A percentile compares a stretch with the other conserved stretches of the same genome.
phyloP scores from a whole-genome alignment of 163 green algal genomes.

The Chlamydomonas reinhardtii region DNA sequence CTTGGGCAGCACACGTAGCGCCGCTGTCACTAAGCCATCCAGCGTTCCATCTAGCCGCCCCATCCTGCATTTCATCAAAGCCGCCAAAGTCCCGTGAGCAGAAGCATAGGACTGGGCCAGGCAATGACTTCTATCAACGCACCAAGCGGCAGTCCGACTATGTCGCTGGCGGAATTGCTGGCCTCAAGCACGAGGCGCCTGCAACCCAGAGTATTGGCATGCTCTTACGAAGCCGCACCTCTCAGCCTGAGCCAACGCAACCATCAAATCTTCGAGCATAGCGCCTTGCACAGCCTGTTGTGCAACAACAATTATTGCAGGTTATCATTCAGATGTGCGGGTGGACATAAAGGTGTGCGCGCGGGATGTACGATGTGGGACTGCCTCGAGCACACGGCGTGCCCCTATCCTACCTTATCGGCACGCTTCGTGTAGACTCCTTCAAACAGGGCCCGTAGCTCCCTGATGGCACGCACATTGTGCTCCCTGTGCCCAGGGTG shows the following conservation, averaged over 20 bases:
- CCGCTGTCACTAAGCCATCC: conserved; percentile 6
- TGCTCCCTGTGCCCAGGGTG: conserved; percentile 21
- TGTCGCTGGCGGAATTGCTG: too few species aligned
- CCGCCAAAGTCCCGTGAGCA: too few species aligned
- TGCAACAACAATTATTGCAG: too few species aligned
- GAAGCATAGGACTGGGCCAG: too few species aligned
- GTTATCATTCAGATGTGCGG: too few species aligned
- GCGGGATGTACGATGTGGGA: too few species aligned
- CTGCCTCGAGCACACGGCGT: too few species aligned
- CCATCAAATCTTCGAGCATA: conserved; percentile 8
- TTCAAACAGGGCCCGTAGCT: conserved; percentile 16
- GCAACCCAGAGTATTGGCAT: too few species aligned
- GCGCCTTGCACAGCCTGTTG: conserved; percentile 36
- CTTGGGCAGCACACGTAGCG: conserved; percentile 15
- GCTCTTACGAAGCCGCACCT: background rate
- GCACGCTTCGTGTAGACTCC: background rate
- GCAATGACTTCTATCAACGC: too few species aligned
- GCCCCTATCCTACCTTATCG: background rate
- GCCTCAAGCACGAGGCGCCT: too few species aligned
- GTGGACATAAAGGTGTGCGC: too few species aligned
- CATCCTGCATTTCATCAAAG: background rate
- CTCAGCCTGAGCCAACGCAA: conserved; percentile 1
- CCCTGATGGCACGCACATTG: conserved; percentile 14
- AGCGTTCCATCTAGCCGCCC: background rate
- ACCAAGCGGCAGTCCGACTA: too few species aligned